Base-by-base conservation (phyloP, 257 asterid genomes). In the Schizonepeta tenuifolia region DNA sequence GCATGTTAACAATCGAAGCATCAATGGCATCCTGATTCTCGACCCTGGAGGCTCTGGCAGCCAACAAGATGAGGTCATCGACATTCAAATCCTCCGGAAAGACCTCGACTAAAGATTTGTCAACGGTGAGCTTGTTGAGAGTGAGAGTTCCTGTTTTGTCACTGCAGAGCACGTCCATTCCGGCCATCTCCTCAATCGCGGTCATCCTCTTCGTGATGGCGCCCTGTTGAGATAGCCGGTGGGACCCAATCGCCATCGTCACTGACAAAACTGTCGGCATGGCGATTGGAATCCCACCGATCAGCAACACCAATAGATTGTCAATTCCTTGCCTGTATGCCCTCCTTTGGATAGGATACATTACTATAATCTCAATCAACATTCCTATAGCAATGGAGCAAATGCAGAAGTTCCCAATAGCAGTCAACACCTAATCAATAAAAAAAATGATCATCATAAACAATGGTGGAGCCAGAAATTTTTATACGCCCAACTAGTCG, bases 11-110 rank as follows among this genome's bases (percentile, higher is more conserved):
- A 56, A 90, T 90, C 2, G 91, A 90, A 67, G 98, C 90, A 87
- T 92, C 98, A 12, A 92, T 90, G 2, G 98, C 98, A 13, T 90
- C 98, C 53, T 92, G 98, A 69, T 92, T 92, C 73, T 92, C 98
- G 1, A 76, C 65, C 81, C 98, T 82, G 17, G 98, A 88, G 56
- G 98, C 97, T 81, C 91, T 77, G 33, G 98, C 97, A 31, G 96
- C 92, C 17, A 56, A 11, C 81, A 92, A 79, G 68, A 86, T 47
- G 24, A 86, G 89, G 1, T 69, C 38, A 11, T 90, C 91, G 65
- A 74, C 86, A 50, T 88, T 90, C 61, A 85, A 62, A 28, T 78
- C 71, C 74, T 80, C 77, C 0, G 86, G 69, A 77, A 89, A 89
- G 6, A 84, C 85, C 78, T 88, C 90, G 28, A 85, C 79, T 22